Evolutionary conservation across 2,329 filamentous ascomycete species (phyloP), one percentile per base, ranked within the genome.

Genomic region (Colletotrichum camelliae): DNA sequence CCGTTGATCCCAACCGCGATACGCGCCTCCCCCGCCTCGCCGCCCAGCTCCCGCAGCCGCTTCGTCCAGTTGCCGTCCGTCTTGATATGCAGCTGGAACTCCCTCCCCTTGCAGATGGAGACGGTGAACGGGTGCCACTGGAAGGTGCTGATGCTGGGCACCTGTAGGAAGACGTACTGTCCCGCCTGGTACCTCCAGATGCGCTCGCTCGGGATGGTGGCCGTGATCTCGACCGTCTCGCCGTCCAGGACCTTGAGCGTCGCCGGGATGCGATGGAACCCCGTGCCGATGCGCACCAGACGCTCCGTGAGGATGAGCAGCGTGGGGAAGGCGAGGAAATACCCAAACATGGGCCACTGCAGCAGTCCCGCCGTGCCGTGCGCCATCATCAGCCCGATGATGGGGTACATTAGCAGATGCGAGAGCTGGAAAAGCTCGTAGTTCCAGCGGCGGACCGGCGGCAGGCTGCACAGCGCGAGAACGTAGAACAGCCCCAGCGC

Each of bases 41-140:
- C 83, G 0, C 85, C 86, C 6, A 90, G 79, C 1, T 86, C 81
- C 12, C 87, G 85, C 2, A 91, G 83, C 61, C 81, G 82, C 5
- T 82, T 82, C 0, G 90, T 91, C 90, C 89, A 92, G 80, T 91
- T 86, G 0, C 90, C 90, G 61, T 91, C 89, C 4, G 88, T 88
- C 79, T 91, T 91, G 83, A 92, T 91, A 77, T 91, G 90, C 1
- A 92, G 80, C 80, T 88, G 87, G 82, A 92, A 86, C 37, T 86
- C 84, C 31, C 88, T 87, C 0, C 87, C 89, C 16, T 86, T 85
- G 77, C 89, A 91, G 3, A 88, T 87, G 0, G 90, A 91, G 1
- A 92, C 88, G 0, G 90, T 91, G 77, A 92, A 92, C 0, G 89
- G 90, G 72, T 92, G 90, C 90, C 90, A 92, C 78, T 91, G 89